phyloP scores from a whole-genome alignment of 306 rosid species.

The Fragaria iinumae region DNA sequence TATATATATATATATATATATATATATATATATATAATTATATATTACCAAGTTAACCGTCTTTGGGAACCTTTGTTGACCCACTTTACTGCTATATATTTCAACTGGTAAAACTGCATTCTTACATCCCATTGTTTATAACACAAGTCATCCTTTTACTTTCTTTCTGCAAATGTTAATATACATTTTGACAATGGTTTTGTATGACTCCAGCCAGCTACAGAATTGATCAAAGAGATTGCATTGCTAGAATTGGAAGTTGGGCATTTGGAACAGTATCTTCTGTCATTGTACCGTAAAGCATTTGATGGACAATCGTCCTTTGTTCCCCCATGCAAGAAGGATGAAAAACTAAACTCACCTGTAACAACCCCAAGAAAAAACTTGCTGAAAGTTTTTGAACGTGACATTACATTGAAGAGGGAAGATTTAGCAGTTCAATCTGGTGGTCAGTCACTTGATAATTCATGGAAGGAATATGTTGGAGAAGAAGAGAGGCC shows the following conservation, averaged over 20 bases:
- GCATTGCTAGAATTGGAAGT: constrained; percentile 89
- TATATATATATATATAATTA: too few species aligned
- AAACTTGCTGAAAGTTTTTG: constrained; percentile 34
- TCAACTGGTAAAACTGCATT: background rate
- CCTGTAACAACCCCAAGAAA: constrained; percentile 41
- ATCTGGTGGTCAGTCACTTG: constrained; percentile 41
- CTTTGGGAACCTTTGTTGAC: background rate
- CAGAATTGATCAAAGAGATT: constrained; percentile 87
- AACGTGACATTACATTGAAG: constrained; percentile 35
- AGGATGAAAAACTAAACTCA: constrained; percentile 43
- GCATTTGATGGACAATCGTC: constrained; percentile 77
- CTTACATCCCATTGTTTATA: background rate
- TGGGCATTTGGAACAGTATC: constrained; percentile 89
- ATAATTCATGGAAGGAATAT: constrained; percentile 35
- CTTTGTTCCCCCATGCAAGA: constrained; percentile 53
- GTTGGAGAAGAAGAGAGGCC: constrained; percentile 47
- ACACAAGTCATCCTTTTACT: background rate
- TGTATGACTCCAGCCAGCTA: constrained; percentile 66
- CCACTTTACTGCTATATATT: background rate
- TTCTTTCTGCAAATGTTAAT: background rate
- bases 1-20: too few species aligned
- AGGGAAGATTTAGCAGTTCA: constrained; percentile 45
- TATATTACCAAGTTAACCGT: background rate
- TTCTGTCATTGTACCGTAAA: constrained; percentile 83
- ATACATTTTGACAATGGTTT: constrained; percentile 14